Evolutionary conservation across 2,329 filamentous ascomycete species (phyloP), one percentile per base, ranked within the genome.

Genomic region (Sclerotinia minor): DNA sequence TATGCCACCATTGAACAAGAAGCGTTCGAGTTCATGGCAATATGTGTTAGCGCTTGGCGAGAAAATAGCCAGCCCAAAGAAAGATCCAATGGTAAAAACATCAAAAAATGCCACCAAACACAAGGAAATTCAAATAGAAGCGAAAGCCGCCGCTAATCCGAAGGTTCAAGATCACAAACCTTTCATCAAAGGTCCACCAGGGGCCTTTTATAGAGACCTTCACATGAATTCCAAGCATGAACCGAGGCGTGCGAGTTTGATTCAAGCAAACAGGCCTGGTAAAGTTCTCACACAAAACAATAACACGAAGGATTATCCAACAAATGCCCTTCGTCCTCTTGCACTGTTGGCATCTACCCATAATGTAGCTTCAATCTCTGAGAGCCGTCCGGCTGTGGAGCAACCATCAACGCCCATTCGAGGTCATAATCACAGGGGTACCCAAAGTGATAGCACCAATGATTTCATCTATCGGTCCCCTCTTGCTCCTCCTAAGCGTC

Each of bases 381-480:
- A 45, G 21, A 54, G 8, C 26, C 57, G 19, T 26, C 21, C 26
- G 13, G 26, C 7, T 4, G 6, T 67, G n/a, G 32, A 64, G 19
- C 32, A 64, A 61, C 69, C 71, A 15, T 59, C 58, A 26, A 71
- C 65, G 45, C 68, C 67, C 21, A 44, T 57, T 29, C 57, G 49
- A 29, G 38, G 52, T 15, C 26, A 45, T 26, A 21, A 38, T 17
- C 38, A 38, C 19, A 35, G 50, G 44, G 50, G 58, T 21, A 50
- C 45, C 45, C 41, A 67, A 29, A 47, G 64, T 24, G 45, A 41
- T 26, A 59, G 50, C 9, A 29, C 57, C 2, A 67, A 71, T 54
- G 72, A 71, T 45, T 76, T 74, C 38, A 26, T 72, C 6, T 77
- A 77, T 55, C 70, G 73, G 24, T 75, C 74, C 15, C 73, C 75